Conservation (phyloP, 2,329 filamentous ascomycete genomes). For the Bipolaris sorokiniana region DNA sequence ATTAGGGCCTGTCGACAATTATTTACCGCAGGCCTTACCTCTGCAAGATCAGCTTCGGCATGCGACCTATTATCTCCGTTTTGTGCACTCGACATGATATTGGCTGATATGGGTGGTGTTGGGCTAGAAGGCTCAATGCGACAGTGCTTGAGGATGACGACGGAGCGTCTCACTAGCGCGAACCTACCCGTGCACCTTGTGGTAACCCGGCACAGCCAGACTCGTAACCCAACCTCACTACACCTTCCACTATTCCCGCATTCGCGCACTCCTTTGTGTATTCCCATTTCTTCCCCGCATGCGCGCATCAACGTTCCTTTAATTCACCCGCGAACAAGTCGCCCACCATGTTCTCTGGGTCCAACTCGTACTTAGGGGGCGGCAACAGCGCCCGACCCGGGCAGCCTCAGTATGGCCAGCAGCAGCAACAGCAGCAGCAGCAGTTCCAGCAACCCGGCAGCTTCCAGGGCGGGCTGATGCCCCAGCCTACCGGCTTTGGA, state of each 20-base stretch:
- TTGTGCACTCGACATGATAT: constrained; percentile 41
- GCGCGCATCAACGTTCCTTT: constrained; percentile 23
- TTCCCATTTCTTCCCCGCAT: constrained; percentile 25
- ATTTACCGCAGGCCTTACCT: constrained; percentile 27
- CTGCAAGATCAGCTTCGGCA: constrained; percentile 45
- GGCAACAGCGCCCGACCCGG: constrained; percentile 76
- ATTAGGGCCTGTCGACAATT: constrained; percentile 17
- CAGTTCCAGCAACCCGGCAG: constrained; percentile 62
- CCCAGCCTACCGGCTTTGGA: constrained; percentile 62
- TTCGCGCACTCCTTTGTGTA: constrained; percentile 21
- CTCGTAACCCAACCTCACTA: constrained; percentile 30
- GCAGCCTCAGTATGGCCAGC: constrained; percentile 55
- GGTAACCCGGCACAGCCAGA: constrained; percentile 32
- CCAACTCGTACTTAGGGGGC: constrained; percentile 84
- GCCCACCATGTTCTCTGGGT: constrained; percentile 81
- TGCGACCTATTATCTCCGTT: constrained; percentile 32
- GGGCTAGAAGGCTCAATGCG: constrained; percentile 16
- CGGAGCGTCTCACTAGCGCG: constrained; percentile 36
- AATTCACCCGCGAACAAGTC: constrained; percentile 29
- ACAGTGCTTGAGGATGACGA: constrained; percentile 36
- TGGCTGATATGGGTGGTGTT: constrained; percentile 17
- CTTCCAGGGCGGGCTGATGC: constrained; percentile 52
- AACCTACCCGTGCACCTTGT: constrained; percentile 24
- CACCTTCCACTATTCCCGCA: constrained; percentile 27
- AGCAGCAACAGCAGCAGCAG: constrained; percentile 54